A percentile compares a stretch with the other conserved stretches of the same genome.
phyloP scores from a whole-genome alignment of 371 early-diverging fungal species.

The Apophysomyces variabilis region DNA sequence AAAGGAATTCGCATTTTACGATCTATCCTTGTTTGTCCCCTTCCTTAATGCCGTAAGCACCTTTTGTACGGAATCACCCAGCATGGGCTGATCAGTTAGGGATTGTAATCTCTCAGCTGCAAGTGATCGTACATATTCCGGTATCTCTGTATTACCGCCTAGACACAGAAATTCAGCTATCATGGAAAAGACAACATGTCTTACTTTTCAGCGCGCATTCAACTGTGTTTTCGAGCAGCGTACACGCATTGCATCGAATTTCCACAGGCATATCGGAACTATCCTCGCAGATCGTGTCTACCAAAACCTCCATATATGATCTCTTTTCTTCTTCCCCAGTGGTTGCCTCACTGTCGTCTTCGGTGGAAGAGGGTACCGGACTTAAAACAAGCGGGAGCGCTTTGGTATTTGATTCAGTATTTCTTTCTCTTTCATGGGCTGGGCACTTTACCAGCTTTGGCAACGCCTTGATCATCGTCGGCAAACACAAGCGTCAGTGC shows the following conservation, averaged over 20 bases:
- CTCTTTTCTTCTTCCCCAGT: constrained; percentile 24
- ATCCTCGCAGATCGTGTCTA: constrained; percentile 38
- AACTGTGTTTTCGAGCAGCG: constrained; percentile 51
- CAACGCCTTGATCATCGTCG: constrained; percentile 21
- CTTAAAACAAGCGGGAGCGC: constrained; percentile 28
- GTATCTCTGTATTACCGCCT: constrained; percentile 1
- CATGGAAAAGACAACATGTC: neutral
- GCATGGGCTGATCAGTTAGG: neutral
- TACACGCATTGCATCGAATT: constrained; percentile 58
- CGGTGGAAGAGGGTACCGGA: constrained; percentile 20
- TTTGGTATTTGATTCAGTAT: constrained; percentile 15
- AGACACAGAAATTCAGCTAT: neutral
- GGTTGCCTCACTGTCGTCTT: constrained; percentile 24
- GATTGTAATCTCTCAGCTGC: constrained; percentile 6
- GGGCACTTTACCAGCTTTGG: constrained; percentile 18
- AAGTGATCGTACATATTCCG: neutral
- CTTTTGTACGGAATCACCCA: constrained; percentile 8
- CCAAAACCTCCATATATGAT: constrained; percentile 51
- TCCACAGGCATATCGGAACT: constrained; percentile 27
- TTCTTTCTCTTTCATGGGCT: constrained; percentile 19
- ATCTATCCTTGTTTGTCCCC: neutral
- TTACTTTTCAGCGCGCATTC: constrained; percentile 44
- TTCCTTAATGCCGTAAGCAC: constrained; percentile 5
- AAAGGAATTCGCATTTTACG: neutral
- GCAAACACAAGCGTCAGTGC: constrained; percentile 60